phyloP scores from a whole-genome alignment of 179 eudicot species.

The Corrigiola litoralis region DNA sequence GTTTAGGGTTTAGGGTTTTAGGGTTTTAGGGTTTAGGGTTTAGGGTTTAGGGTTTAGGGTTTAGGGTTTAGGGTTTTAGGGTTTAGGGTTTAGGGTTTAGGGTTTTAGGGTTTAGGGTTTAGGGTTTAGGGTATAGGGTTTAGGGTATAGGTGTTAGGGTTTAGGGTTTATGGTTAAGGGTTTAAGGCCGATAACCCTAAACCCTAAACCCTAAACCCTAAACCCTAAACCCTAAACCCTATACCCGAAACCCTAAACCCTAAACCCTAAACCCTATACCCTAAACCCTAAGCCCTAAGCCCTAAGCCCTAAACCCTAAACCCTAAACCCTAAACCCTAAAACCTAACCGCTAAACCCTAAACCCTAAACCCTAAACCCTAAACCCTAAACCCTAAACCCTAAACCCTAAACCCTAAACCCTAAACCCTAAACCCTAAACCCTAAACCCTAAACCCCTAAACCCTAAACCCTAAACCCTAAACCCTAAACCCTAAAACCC shows the following conservation, averaged over 20 bases:
- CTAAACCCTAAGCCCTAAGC: constrained; percentile 11
- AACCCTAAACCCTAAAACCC: constrained; percentile 7
- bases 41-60: too few species aligned
- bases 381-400: constrained; percentile 16
- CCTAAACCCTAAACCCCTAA: constrained; percentile 6
- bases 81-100: too few species aligned
- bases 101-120: too few species aligned
- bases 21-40: too few species aligned
- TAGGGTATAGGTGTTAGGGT: too few species aligned
- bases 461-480: constrained; percentile 9
- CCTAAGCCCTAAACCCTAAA: constrained; percentile 2
- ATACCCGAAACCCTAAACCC: constrained; percentile 15
- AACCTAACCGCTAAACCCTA: constrained; percentile 2
- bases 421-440: constrained; percentile 8
- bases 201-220: constrained; percentile 16
- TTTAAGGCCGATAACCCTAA: constrained; percentile 16
- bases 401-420: constrained; percentile 6
- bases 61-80: too few species aligned
- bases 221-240: constrained; percentile 15
- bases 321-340: constrained; percentile 3
- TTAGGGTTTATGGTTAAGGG: too few species aligned
- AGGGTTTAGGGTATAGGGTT: too few species aligned
- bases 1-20: too few species aligned
- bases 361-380: constrained; percentile 14
- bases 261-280: constrained; percentile 11